A percentile compares a stretch with the other conserved stretches of the same genome.
Evolutionary conservation across 139 green algal species (phyloP).

Genomic region (Closterium sp.): DNA sequence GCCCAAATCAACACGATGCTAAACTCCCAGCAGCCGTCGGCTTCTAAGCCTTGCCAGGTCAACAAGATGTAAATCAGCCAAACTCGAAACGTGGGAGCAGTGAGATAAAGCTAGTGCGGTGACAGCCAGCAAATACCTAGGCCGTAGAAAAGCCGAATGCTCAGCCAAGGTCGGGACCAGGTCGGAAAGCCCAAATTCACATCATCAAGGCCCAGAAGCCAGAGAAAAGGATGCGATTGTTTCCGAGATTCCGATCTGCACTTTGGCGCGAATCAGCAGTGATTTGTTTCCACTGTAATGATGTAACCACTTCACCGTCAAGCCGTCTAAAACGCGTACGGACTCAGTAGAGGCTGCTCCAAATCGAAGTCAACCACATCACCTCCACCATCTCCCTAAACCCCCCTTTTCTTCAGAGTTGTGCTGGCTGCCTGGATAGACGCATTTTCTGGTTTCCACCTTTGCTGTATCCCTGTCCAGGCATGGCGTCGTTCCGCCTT

Average conservation of each 20-base stretch:
- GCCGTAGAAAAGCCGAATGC: background rate
- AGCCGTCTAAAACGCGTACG: background rate
- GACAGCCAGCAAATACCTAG: background rate
- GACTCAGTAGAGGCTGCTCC: background rate
- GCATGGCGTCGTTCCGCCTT: background rate
- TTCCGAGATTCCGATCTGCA: no score
- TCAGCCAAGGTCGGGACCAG: background rate
- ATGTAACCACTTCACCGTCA: background rate
- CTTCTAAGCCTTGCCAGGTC: background rate
- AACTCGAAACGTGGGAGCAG: background rate
- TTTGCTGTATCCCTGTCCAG: background rate
- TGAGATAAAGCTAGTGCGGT: background rate
- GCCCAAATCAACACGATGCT: background rate
- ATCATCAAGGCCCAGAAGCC: background rate
- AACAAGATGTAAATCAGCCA: background rate
- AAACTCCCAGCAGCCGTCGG: background rate
- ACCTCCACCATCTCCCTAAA: background rate
- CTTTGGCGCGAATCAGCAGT: background rate
- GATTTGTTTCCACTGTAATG: background rate
- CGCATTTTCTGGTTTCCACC: background rate
- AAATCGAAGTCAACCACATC: background rate
- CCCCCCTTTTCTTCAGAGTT: background rate
- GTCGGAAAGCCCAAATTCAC: background rate
- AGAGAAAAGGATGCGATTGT: no score
- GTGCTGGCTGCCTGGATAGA: background rate